Base-by-base conservation (phyloP, 2,329 filamentous ascomycete genomes). In the Pseudogymnoascus sp. region DNA sequence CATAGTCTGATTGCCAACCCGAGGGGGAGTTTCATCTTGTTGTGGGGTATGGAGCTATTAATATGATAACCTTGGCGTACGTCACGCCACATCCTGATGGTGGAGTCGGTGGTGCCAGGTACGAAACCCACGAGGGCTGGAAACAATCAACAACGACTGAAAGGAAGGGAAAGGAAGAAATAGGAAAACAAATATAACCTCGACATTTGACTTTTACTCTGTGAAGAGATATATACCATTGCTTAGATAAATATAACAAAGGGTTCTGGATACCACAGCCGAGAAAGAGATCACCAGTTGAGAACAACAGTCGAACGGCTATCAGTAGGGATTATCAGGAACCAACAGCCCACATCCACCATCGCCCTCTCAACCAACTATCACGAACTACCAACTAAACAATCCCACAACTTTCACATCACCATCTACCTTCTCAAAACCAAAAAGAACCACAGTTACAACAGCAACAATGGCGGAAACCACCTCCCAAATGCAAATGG, bases 401-500 rank as follows among this genome's bases (percentile, higher is more conserved):
- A 31, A 53, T 21, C 40, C 11, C 23, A 53, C 47, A 19, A 7
- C 2, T 31, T 53, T 17, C 13, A 47, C 10, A 61, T 38, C 40
- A 33, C 60, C 60, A 13, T 35, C 33, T n/a, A 6, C 31, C 10
- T 63, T 5, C 44, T 15, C 19, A 47, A 42, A 38, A n/a, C 5
- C 38, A 23, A 35, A 44, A 13, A 62, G 19, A 4, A 60, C n/a
- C 4, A 13, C 10, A 28, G 31, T 36, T 23, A 59, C 13, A 28
- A 28, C 28, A 15, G 19, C 36, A 36, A 62, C 11, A 17, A 64
- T 63, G 28, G 69, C 72, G 67, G 65, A 70, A 10, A 70, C 69
- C 60, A 71, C 72, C 21, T 93, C 88, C 65, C 78, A 93, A 67
- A 93, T 93, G 80, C 78, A 93, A 67, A 93, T 93, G 80, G 91